Conservation (phyloP, 371 early-diverging fungal species). For the Mortierella sp. region DNA sequence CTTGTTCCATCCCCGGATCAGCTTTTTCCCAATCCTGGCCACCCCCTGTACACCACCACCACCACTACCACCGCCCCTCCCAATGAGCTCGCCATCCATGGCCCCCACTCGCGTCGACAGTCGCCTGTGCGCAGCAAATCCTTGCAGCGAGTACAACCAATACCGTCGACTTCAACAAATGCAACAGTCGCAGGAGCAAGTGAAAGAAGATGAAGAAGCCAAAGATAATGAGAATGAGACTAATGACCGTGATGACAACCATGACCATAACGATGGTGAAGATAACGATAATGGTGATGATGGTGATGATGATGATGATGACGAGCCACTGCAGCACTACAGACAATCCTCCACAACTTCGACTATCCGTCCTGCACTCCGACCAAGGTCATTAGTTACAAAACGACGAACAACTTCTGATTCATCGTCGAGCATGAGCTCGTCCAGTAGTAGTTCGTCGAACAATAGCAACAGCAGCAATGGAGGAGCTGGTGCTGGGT, state of each 20-base stretch:
- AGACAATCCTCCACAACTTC: neutral
- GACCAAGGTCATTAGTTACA: slow-evolving; percentile 12
- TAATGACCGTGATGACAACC: too few species aligned
- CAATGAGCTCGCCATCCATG: slow-evolving; percentile 12
- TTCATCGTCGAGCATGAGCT: slow-evolving; percentile 18
- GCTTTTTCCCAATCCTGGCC: neutral
- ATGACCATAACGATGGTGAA: too few species aligned
- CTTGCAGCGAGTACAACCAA: slow-evolving; percentile 25
- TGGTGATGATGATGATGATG: too few species aligned
- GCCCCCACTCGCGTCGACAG: slow-evolving; percentile 17
- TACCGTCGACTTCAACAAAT: slow-evolving; percentile 21
- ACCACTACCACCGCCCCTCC: neutral
- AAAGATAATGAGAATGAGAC: too few species aligned
- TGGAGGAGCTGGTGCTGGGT: neutral
- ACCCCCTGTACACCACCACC: neutral
- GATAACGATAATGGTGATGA: too few species aligned
- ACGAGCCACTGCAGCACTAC: neutral
- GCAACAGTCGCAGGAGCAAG: slow-evolving; percentile 6
- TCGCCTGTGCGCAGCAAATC: slow-evolving; percentile 22
- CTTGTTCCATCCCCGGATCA: slow-evolving; percentile 1
- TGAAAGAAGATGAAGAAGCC: neutral
- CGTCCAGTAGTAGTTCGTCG: slow-evolving; percentile 9
- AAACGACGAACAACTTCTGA: slow-evolving; percentile 19
- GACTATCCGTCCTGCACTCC: neutral
- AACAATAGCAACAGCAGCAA: slow-evolving; percentile 24